Conservation (phyloP, 345 rosid species). For the Excoecaria cochinchinensis region DNA sequence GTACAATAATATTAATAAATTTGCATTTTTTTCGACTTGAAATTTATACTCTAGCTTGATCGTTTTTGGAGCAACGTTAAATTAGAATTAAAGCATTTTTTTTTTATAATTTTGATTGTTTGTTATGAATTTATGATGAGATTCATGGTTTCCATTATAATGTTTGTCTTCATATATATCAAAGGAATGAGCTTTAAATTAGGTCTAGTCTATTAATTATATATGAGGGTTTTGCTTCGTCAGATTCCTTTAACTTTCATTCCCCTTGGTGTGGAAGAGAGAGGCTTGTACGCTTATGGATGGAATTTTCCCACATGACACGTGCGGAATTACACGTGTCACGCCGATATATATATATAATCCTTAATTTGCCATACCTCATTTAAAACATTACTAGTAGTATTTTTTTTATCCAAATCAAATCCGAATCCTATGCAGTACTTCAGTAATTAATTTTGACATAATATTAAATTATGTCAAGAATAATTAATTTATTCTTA, state of each 20-base stretch:
- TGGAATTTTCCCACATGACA: not conserved
- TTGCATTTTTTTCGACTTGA: too few species aligned
- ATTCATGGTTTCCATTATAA: not conserved
- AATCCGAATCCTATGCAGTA: constrained; percentile 7
- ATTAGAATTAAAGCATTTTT: too few species aligned
- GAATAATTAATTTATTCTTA: too few species aligned
- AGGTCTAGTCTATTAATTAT: not conserved
- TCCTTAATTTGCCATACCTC: not conserved
- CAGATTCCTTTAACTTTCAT: constrained; percentile 16
- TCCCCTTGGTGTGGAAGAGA: not conserved
- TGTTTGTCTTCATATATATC: not conserved
- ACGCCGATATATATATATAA: not conserved
- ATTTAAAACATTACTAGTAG: too few species aligned
- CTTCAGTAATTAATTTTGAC: too few species aligned
- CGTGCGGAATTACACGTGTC: constrained; percentile 3
- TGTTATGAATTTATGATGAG: not conserved
- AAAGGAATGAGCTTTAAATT: constrained; percentile 13
- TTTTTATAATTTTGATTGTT: too few species aligned
- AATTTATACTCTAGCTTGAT: too few species aligned
- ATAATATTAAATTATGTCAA: too few species aligned
- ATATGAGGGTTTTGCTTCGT: not conserved
- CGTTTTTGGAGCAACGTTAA: too few species aligned
- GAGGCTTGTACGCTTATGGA: not conserved
- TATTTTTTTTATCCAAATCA: not conserved
- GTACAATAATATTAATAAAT: too few species aligned